phyloP scores from a whole-genome alignment of 2,329 filamentous ascomycete genomes.

The Penicillium occitanis region DNA sequence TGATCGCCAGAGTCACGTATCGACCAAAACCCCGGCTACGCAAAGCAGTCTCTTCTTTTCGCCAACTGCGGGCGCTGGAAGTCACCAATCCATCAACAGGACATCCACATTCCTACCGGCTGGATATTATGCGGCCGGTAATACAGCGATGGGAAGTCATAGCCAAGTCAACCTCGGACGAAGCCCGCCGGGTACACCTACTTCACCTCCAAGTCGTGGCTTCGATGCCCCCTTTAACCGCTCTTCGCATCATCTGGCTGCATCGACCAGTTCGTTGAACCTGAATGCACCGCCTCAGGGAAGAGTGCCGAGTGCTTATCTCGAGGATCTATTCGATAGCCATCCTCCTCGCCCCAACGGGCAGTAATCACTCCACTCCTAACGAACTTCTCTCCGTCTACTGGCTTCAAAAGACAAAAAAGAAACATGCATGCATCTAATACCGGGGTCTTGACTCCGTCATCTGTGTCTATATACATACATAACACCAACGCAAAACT shows the following conservation, averaged over 20 bases:
- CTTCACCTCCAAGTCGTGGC: conserved; percentile 48
- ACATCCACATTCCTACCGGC: conserved; percentile 79
- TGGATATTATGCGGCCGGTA: conserved; percentile 81
- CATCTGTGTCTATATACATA: conserved; percentile 1
- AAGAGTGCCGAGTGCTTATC: conserved; percentile 80
- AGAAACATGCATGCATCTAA: neutral
- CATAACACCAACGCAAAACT: neutral
- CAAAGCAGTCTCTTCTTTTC: conserved; percentile 89
- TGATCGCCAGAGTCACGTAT: conserved; percentile 40
- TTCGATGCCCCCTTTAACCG: conserved; percentile 32
- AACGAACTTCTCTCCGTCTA: neutral
- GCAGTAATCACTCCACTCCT: neutral
- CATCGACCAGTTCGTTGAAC: conserved; percentile 61
- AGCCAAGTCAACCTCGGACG: conserved; percentile 43
- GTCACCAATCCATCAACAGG: conserved; percentile 59
- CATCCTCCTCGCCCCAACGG: conserved; percentile 43
- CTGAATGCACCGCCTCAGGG: conserved; percentile 65
- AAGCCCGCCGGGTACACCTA: conserved; percentile 66
- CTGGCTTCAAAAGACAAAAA: neutral
- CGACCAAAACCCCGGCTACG: conserved; percentile 48
- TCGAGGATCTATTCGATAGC: conserved; percentile 86
- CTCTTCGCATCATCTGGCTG: conserved; percentile 32
- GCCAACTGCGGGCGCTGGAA: conserved; percentile 71
- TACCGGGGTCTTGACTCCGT: neutral
- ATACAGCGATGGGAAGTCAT: conserved; percentile 50